Evolutionary conservation across 192 early-diverging fungal species (phyloP).

Genomic region (Hyaloraphidium curvatum): DNA sequence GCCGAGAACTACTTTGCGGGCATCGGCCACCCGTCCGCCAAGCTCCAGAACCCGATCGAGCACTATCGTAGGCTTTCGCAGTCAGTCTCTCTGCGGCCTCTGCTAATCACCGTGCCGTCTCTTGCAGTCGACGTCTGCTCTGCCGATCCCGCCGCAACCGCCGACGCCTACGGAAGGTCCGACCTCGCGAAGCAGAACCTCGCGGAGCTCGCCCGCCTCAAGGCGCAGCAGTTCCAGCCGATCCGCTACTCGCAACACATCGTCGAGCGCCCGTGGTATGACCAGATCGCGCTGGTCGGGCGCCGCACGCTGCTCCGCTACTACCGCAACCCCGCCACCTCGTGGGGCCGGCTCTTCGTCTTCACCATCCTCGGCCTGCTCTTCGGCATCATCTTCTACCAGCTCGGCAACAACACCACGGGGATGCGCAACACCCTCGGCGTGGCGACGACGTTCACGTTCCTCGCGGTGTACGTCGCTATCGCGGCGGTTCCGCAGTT

Average conservation of each 20-base stretch:
- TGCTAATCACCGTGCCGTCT: slow-evolving; percentile 43
- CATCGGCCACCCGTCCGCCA: slow-evolving; percentile 37
- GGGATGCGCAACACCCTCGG: slow-evolving; percentile 35
- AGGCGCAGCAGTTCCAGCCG: background rate
- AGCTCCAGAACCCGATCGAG: slow-evolving; percentile 40
- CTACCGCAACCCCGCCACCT: background rate
- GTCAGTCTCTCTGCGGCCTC: slow-evolving; percentile 41
- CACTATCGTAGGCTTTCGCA: slow-evolving; percentile 54
- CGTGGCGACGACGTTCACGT: slow-evolving; percentile 24
- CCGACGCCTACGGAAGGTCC: slow-evolving; percentile 29
- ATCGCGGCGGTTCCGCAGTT: background rate
- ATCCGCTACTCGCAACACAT: background rate
- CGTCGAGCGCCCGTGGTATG: background rate
- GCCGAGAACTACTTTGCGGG: slow-evolving; percentile 40
- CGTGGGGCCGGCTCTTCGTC: slow-evolving; percentile 5
- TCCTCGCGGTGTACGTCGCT: background rate
- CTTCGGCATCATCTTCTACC: slow-evolving; percentile 22
- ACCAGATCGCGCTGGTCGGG: slow-evolving; percentile 30
- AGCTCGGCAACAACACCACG: slow-evolving; percentile 33
- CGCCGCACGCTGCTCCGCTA: slow-evolving; percentile 1
- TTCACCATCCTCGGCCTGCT: slow-evolving; percentile 44
- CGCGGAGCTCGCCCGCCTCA: background rate
- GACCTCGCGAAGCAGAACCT: background rate
- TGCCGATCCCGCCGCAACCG: slow-evolving; percentile 18
- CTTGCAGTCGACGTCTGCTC: slow-evolving; percentile 16